Evolutionary conservation across 805 yeast species (phyloP), one percentile per base, ranked within the genome.

Genomic region (Metschnikowia reukaufii): DNA sequence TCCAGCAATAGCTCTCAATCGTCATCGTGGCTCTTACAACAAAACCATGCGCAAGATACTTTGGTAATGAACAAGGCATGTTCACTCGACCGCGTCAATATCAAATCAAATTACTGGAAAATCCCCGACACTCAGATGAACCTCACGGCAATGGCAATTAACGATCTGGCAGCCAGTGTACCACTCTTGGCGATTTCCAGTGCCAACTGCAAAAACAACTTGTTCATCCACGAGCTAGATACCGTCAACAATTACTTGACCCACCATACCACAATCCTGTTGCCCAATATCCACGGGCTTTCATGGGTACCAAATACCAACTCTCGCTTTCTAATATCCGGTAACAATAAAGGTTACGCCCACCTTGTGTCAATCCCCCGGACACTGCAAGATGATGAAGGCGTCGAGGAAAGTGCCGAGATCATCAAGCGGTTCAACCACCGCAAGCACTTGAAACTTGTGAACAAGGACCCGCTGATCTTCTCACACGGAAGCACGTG

Each of bases 341-440:
- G 96, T 9, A 94, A 89, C 61, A 77, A 76, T 42, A 79, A 81
- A 48, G 97, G 97, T 1, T 68, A 77, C 45, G 88, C 83, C 0
- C 88, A 91, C 63, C 63, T 90, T 49, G 79, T 88, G 3, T 70
- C 84, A 15, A 73, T 89, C 7, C 94, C 96, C 4, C 23, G 39
- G n/a, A 39, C 48, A 4, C 47, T 19, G 36, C 36, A 34, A 12
- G 10, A 37, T 13, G 45, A 32, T 7, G 56, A 47, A 8, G 55
- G 42, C 15, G 54, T 58, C 2, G 62, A 66, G 18, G 62, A 74
- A 19, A 70, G 76, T 45, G 96, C 97, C 0, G 88, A 83, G 61
- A 84, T 90, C 17, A 68, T 85, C 51, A 86, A 82, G 61, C 71
- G 95, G 32, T 90, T 84, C 69, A 88, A 88, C 64, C 97, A 90